Evolutionary conservation across 495 filamentous ascomycete species (phyloP).

Genomic region (Penicillium coffeae): DNA sequence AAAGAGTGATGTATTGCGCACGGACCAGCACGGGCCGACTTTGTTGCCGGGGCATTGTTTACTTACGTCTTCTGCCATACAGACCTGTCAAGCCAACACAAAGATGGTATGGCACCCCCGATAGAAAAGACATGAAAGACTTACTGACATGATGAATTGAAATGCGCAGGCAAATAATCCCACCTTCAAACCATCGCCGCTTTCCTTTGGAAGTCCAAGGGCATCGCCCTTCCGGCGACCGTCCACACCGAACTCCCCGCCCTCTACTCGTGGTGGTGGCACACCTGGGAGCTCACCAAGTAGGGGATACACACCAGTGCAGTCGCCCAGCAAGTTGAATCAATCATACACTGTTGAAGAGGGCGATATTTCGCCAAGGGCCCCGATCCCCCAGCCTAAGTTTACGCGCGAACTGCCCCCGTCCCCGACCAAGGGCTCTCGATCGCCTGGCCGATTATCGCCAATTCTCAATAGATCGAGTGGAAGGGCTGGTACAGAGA

Average conservation of each 20-base stretch:
- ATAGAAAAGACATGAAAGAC: background rate
- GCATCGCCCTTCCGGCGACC: conserved; percentile 74
- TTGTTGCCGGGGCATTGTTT: conserved; percentile 25
- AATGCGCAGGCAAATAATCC: conserved; percentile 36
- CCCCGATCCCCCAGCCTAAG: conserved; percentile 37
- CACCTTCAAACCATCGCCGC: conserved; percentile 67
- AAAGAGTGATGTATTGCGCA: conserved; percentile 8
- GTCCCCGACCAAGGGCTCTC: conserved; percentile 42
- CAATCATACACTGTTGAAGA: conserved; percentile 47
- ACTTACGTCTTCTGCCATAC: conserved; percentile 3
- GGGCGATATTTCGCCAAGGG: conserved; percentile 24
- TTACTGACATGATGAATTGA: background rate
- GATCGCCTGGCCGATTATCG: conserved; percentile 22
- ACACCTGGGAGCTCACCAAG: conserved; percentile 45
- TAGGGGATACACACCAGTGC: conserved; percentile 39
- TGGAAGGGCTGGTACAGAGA: conserved; percentile 15
- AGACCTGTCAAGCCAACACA: background rate
- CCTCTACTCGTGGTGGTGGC: conserved; percentile 32
- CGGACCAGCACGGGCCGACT: conserved; percentile 33
- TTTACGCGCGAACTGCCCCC: conserved; percentile 39
- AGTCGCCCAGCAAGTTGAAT: conserved; percentile 47
- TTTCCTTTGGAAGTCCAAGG: conserved; percentile 65
- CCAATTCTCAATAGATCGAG: conserved; percentile 27
- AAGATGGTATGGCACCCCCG: conserved; percentile 26
- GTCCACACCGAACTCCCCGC: conserved; percentile 45